Evolutionary conservation across 306 rosid species (phyloP).

Genomic region (Cucumis cinereus): DNA sequence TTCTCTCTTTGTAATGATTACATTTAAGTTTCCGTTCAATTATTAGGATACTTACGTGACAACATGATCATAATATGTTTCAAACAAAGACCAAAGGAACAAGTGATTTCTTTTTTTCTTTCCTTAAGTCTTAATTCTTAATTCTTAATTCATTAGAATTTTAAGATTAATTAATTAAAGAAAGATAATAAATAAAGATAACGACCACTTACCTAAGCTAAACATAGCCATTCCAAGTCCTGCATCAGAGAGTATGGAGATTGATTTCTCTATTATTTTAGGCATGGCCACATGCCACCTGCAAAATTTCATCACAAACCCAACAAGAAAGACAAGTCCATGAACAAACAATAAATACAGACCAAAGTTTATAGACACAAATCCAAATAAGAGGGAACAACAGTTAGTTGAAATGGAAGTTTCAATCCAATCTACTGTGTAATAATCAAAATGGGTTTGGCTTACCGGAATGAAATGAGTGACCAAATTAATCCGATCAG

Average conservation of each 20-base stretch:
- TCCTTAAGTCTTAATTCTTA: not conserved
- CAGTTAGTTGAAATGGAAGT: not conserved
- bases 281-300: conserved; percentile 97
- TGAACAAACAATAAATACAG: conserved; percentile 1
- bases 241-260: conserved; percentile 94
- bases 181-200: conserved; percentile 4
- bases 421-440: not conserved
- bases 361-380: not conserved
- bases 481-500: conserved; percentile 93
- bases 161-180: not conserved
- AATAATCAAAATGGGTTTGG: not conserved
- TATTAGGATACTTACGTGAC: conserved; percentile 8
- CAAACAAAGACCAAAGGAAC: not conserved
- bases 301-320: conserved; percentile 3
- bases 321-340: not conserved
- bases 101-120: not conserved
- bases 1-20: not conserved
- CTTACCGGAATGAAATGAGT: conserved; percentile 67
- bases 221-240: conserved; percentile 99
- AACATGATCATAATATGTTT: not conserved
- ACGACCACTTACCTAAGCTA: conserved; percentile 73
- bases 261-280: conserved; percentile 53
- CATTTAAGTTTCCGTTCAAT: not conserved
- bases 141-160: not conserved
- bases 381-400: not conserved